These are phyloP conservation scores for Neoarthrinium moseri DNA, from an alignment of 2,329 filamentous ascomycete species.

Conservation along the genomic window DNA sequence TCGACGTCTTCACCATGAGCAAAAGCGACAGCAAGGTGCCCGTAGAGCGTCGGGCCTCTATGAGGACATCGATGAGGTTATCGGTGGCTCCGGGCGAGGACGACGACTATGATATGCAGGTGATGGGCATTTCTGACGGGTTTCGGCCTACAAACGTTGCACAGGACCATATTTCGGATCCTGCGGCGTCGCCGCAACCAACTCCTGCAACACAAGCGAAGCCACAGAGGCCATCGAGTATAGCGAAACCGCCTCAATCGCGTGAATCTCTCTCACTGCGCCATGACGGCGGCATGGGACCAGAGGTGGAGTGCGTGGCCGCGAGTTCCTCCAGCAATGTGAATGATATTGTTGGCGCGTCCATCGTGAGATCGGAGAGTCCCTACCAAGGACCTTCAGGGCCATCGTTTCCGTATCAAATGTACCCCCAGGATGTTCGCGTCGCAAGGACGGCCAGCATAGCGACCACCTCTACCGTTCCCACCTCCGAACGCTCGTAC, in stretches of 20 bases:
- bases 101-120: conserved; percentile 47
- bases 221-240: conserved; percentile 49
- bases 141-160: conserved; percentile 26
- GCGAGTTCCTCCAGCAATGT: conserved; percentile 29
- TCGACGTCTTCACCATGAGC: conserved; percentile 36
- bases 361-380: conserved; percentile 42
- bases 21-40: conserved; percentile 35
- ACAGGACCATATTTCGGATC: conserved; percentile 18
- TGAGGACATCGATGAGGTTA: conserved; percentile 38
- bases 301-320: conserved; percentile 18
- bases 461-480: conserved; percentile 69
- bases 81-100: conserved; percentile 37
- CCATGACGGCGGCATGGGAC: conserved; percentile 46
- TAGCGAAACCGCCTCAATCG: conserved; percentile 49
- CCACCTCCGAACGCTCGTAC: conserved; percentile 57
- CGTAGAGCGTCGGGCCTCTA: conserved; percentile 42
- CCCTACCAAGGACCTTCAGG: conserved; percentile 69
- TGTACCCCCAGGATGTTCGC: conserved; percentile 74
- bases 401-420: conserved; percentile 80
- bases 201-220: conserved; percentile 17
- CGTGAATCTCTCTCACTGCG: conserved; percentile 51
- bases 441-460: conserved; percentile 56
- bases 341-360: conserved; percentile 32
- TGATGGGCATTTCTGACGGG: conserved; percentile 45
- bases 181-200: conserved; percentile 19